Evolutionary conservation across 306 rosid genomes (phyloP).

Genomic region (Dryas drummondii): DNA sequence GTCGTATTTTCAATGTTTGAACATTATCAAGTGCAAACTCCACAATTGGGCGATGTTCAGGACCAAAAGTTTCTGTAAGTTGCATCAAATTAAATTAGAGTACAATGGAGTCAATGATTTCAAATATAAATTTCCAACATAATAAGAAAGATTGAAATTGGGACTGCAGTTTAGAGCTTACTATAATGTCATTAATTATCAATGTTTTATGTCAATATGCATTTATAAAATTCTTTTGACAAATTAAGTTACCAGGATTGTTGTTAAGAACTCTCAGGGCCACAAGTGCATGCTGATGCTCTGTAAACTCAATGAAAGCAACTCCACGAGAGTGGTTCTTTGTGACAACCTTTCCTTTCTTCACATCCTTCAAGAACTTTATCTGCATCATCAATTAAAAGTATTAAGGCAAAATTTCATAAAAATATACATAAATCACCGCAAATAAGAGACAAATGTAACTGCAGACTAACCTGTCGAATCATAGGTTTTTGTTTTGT

Average conservation of each 20-base stretch:
- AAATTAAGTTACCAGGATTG: constrained; percentile 72
- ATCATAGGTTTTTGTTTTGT: constrained; percentile 82
- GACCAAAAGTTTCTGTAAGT: constrained; percentile 73
- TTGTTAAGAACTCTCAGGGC: constrained; percentile 93
- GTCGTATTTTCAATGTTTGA: constrained; percentile 64
- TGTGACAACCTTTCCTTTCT: constrained; percentile 63
- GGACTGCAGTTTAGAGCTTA: neutral
- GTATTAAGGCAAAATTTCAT: neutral
- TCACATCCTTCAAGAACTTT: constrained; percentile 73
- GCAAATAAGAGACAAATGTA: constrained; percentile 20
- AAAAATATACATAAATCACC: neutral
- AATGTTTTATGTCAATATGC: neutral
- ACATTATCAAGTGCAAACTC: constrained; percentile 94
- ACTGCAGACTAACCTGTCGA: constrained; percentile 59
- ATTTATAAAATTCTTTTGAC: neutral
- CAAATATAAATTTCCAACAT: neutral
- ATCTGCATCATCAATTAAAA: constrained; percentile 45
- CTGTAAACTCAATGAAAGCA: constrained; percentile 90
- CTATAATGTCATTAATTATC: neutral
- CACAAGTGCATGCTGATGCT: constrained; percentile 97
- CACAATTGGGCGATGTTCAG: constrained; percentile 88
- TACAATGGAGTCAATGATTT: neutral
- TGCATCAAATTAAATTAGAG: constrained; percentile 13
- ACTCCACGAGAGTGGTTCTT: constrained; percentile 80
- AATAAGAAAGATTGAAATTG: neutral